Conservation (phyloP, 495 filamentous ascomycete species). For the Penicillium canariense region DNA sequence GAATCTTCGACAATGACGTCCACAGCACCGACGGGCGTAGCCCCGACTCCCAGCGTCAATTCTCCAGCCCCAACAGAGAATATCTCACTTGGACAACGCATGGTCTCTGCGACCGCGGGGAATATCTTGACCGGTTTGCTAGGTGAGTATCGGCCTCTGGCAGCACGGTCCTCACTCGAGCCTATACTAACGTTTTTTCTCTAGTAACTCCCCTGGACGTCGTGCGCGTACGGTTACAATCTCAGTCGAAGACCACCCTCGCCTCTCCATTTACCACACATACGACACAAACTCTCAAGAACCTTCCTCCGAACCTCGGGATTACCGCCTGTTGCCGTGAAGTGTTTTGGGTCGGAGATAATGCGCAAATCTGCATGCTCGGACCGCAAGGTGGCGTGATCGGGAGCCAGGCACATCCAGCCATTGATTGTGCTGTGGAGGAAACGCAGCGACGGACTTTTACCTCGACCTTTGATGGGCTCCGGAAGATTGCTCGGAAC, state of each 20-base stretch:
- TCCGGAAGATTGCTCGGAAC: constrained; percentile 94
- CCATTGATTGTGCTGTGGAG: constrained; percentile 78
- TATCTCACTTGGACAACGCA: constrained; percentile 80
- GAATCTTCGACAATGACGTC: constrained; percentile 36
- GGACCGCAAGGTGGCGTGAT: constrained; percentile 42
- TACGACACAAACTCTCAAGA: constrained; percentile 57
- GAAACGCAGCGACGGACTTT: constrained; percentile 79
- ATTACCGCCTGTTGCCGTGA: constrained; percentile 95
- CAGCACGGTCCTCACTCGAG: background rate
- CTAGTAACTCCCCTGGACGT: constrained; percentile 95
- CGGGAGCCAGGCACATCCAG: constrained; percentile 28
- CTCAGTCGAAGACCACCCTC: constrained; percentile 58
- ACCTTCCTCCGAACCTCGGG: constrained; percentile 72
- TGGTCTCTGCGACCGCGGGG: constrained; percentile 88
- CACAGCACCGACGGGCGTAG: constrained; percentile 29
- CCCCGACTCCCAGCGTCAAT: constrained; percentile 20
- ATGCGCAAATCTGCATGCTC: constrained; percentile 74
- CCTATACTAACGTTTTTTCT: constrained; percentile 7
- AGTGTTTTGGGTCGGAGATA: constrained; percentile 93
- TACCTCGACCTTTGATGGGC: constrained; percentile 85
- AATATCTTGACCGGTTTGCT: constrained; percentile 86
- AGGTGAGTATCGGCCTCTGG: constrained; percentile 55
- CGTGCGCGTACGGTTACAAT: constrained; percentile 90
- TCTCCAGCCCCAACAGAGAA: constrained; percentile 35
- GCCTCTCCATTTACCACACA: constrained; percentile 44